These are phyloP conservation scores for Penicillium silybi DNA, from an alignment of 495 filamentous ascomycete genomes.

Conservation along the genomic window DNA sequence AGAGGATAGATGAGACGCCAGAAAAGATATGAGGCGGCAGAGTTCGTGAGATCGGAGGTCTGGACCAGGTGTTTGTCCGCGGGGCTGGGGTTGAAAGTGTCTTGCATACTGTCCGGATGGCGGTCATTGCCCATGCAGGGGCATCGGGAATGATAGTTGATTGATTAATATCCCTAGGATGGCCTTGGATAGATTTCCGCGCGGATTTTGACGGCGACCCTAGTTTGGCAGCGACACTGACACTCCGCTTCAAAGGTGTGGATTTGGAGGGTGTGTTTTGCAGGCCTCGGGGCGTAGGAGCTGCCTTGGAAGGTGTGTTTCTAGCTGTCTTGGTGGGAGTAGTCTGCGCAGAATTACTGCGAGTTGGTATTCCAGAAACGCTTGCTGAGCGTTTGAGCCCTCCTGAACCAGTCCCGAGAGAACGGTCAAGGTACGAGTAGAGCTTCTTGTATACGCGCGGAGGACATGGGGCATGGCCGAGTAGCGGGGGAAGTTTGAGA, in stretches of 20 bases:
- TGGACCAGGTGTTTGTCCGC: slow-evolving; percentile 41
- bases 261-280: slow-evolving; percentile 43
- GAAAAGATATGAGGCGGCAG: slow-evolving; percentile 61
- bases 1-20: slow-evolving; percentile 56
- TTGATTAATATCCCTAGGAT: slow-evolving; percentile 17
- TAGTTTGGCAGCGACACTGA: slow-evolving; percentile 17
- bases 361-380: slow-evolving; percentile 26
- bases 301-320: slow-evolving; percentile 31
- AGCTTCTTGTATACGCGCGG: slow-evolving; percentile 82
- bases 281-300: slow-evolving; percentile 31
- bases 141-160: slow-evolving; percentile 43
- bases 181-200: slow-evolving; percentile 13
- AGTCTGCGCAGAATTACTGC: slow-evolving; percentile 24
- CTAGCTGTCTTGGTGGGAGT: slow-evolving; percentile 32
- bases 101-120: slow-evolving; percentile 62
- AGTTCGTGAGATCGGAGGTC: slow-evolving; percentile 42
- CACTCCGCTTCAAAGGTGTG: slow-evolving; percentile 35
- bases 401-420: slow-evolving; percentile 47
- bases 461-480: slow-evolving; percentile 75
- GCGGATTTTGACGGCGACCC: slow-evolving; percentile 23
- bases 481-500: slow-evolving; percentile 80
- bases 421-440: slow-evolving; percentile 72
- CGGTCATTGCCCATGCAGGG: slow-evolving; percentile 63
- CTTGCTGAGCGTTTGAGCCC: slow-evolving; percentile 30
- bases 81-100: slow-evolving; percentile 52